Evolutionary conservation across 257 asterid genomes (phyloP), one percentile per base, ranked within the genome.

Genomic region (Solanum rostratum): DNA sequence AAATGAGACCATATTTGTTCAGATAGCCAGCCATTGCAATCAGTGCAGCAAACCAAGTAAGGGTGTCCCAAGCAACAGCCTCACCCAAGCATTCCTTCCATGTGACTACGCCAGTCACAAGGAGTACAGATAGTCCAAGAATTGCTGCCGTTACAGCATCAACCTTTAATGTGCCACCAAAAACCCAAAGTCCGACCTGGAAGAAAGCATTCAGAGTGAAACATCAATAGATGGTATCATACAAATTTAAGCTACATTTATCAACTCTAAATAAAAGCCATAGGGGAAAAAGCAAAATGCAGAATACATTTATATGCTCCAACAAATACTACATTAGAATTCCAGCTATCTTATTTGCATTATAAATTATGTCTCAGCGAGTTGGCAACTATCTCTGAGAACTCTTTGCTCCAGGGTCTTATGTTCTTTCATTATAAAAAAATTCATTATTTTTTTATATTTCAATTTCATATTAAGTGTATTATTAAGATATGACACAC

Each of bases 61-160:
- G 97, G 29, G 99, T 96, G 83, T 96, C 99, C 99, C 99, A 96
- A n/a, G 99, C 99, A 87, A 96, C 99, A 41, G 99, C 87, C 90
- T 96, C 99, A 76, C 97, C 95, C 76, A 96, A 88, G 90, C 99
- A 96, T 89, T 96, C 99, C 87, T 96, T 96, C 98, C 99, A 96
- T 8, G 98, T 93, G 79, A 96, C 98, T 2, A 96, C 99, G 45
- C 99, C 99, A 20, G 97, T 90, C 50, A 93, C 85, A 46, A 96
- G 97, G 85, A 96, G 98, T 84, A 95, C 96, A 6, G 98, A 89
- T 76, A 96, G 85, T 59, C 99, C 98, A 86, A 96, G 98, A 87
- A 96, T 96, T 53, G 99, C 99, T 20, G 99, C 97, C 49, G 97
- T 93, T 80, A 96, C 99, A 69, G 99, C 99, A 89, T 96, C 99